Percentiles rank a stretch among this genome's conserved stretches.
These are phyloP conservation scores for Cymbidium sinense DNA, from an alignment of 106 monocot species.

Conservation along the genomic window DNA sequence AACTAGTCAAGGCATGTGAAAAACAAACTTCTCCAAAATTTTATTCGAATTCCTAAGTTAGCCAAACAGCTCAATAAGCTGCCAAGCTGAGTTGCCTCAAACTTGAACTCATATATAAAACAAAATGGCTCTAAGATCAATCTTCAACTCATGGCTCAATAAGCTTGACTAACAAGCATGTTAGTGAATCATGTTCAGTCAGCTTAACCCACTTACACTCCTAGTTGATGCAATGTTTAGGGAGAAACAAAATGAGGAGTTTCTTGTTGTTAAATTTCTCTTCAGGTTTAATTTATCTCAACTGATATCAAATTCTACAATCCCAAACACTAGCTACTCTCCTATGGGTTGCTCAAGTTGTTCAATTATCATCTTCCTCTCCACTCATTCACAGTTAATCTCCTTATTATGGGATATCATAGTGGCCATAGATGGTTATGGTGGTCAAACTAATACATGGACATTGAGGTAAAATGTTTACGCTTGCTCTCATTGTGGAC, in stretches of 20 bases:
- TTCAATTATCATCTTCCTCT: neutral
- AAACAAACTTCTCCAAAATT: too few relatives aligned
- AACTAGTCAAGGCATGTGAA: too few relatives aligned
- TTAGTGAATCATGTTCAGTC: too few relatives aligned
- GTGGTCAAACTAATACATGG: neutral
- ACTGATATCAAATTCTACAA: neutral
- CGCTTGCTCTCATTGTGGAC: too few relatives aligned
- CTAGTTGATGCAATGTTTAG: neutral
- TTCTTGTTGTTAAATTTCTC: neutral
- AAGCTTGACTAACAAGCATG: too few relatives aligned
- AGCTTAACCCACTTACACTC: too few relatives aligned
- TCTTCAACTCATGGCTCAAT: too few relatives aligned
- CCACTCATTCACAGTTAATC: neutral
- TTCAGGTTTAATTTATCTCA: neutral
- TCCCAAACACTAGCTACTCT: neutral
- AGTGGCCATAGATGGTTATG: neutral
- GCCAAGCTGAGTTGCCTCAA: too few relatives aligned
- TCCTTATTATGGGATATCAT: neutral
- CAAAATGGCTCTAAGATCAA: too few relatives aligned
- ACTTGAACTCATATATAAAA: too few relatives aligned
- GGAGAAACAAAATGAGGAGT: neutral
- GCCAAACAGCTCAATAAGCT: too few relatives aligned
- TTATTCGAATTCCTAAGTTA: too few relatives aligned
- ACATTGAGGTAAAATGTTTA: neutral
- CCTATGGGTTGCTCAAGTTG: neutral